A percentile compares a stretch with the other conserved stretches of the same genome.
Evolutionary conservation across 768 basidiomycete genomes (phyloP).

Genomic region (Jaapia argillacea): DNA sequence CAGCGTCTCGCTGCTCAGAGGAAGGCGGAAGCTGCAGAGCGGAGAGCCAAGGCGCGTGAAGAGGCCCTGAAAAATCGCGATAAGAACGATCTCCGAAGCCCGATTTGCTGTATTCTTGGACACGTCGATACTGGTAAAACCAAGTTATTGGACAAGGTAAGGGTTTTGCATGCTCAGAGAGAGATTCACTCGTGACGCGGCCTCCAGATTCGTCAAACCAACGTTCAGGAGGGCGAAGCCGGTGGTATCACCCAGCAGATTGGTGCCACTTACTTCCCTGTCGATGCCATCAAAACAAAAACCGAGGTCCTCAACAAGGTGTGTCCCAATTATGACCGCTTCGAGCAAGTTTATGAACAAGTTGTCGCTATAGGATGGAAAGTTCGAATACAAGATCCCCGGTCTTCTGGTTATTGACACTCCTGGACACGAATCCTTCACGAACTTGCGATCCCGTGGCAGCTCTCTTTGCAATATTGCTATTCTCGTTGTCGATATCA

Average conservation of each 20-base stretch:
- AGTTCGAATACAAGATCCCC: slow-evolving; percentile 92
- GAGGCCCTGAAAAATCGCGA: slow-evolving; percentile 78
- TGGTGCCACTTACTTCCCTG: slow-evolving; percentile 98
- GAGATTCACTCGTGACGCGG: background rate
- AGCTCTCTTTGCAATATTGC: slow-evolving; percentile 98
- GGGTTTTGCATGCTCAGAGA: slow-evolving; percentile 8
- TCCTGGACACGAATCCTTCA: slow-evolving; percentile 98
- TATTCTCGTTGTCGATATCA: slow-evolving; percentile 97
- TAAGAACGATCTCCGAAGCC: slow-evolving; percentile 87
- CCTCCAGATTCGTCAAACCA: slow-evolving; percentile 92
- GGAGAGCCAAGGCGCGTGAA: slow-evolving; percentile 70
- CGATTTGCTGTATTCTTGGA: slow-evolving; percentile 97
- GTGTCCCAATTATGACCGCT: too few species aligned
- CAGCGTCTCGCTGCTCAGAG: slow-evolving; percentile 60
- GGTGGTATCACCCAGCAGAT: slow-evolving; percentile 99
- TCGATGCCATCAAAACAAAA: slow-evolving; percentile 88
- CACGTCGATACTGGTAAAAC: slow-evolving; percentile 99
- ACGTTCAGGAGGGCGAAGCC: slow-evolving; percentile 98
- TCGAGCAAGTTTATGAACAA: too few species aligned
- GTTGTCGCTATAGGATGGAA: too few species aligned
- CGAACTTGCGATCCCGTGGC: slow-evolving; percentile 90
- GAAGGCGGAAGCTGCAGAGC: slow-evolving; percentile 80
- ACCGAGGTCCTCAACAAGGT: slow-evolving; percentile 91
- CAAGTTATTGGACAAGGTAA: slow-evolving; percentile 90
- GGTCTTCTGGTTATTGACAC: slow-evolving; percentile 96